phyloP scores from a whole-genome alignment of 2,329 filamentous ascomycete genomes.

The Trichoderma brevicompactum region DNA sequence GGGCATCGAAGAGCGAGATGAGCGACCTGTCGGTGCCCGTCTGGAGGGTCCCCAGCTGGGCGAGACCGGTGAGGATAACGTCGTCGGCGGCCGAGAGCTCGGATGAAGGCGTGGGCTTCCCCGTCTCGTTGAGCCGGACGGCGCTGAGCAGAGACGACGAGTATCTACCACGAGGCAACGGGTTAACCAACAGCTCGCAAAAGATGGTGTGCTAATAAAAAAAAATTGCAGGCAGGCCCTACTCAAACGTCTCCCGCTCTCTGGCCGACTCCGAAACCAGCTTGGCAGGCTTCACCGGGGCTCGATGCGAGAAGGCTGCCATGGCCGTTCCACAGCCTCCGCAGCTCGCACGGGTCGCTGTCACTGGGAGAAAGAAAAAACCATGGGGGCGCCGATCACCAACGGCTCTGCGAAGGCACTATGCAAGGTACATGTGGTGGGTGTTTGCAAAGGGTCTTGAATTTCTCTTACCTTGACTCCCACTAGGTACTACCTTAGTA shows the following conservation, averaged over 20 bases:
- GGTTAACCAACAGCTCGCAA: neutral
- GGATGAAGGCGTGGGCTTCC: constrained; percentile 33
- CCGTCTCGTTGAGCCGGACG: constrained; percentile 35
- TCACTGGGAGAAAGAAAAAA: constrained; percentile 11
- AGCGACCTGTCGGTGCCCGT: constrained; percentile 49
- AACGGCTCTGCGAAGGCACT: neutral
- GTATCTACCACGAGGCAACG: constrained; percentile 27
- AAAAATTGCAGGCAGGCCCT: neutral
- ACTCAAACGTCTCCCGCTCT: constrained; percentile 43
- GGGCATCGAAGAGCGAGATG: constrained; percentile 56
- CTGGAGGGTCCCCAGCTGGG: constrained; percentile 53
- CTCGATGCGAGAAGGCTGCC: constrained; percentile 16
- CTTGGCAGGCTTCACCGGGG: constrained; percentile 18
- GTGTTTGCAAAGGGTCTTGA: no score
- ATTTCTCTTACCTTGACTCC: no score
- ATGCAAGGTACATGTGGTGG: constrained; percentile 9
- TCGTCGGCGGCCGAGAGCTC: constrained; percentile 42
- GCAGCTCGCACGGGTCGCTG: constrained; percentile 13
- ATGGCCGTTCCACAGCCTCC: constrained; percentile 22
- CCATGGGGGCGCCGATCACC: constrained; percentile 22
- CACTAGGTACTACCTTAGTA: no score
- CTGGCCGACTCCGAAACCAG: constrained; percentile 35
- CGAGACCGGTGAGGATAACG: constrained; percentile 52
- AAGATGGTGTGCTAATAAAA: neutral
- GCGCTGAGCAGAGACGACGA: constrained; percentile 27